Base-by-base conservation (phyloP, 169 alveolate species). In the Plasmodium relictum region DNA sequence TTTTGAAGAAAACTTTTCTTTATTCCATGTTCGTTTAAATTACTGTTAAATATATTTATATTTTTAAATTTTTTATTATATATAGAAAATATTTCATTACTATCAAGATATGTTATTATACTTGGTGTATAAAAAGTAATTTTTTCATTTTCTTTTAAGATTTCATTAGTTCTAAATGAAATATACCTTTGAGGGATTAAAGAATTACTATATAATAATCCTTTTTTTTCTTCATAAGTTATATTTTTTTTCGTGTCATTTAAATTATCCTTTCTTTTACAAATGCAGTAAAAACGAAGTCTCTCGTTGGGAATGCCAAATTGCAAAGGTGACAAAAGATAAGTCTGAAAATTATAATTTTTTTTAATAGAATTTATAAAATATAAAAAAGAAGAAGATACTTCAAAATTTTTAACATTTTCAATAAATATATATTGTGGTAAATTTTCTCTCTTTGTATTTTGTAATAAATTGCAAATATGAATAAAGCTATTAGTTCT, bases 301-400 rank as follows among this genome's bases (percentile, higher is more conserved):
- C 91, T 85, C 20, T 83, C 91, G 54, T 83, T 83, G 14, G 91
- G 91, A 54, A 83, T 69, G 16, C 91, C 91, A 59, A 54, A 83
- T 45, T 83, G 91, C 14, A 83, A 59, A 2, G 91, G 91, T 6
- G 91, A 83, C 8, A 83, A 37, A 6, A 68, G 85, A 18, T 83
- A 83, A 18, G 91, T 83, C 22, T 83, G 74, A 48, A 83, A 83
- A 83, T 52, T 18, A 69, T 83, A 83, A 69, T 83, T 83, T 16
- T 69, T 12, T 72, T 83, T 66, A 56, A 83, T 72, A 22, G 68
- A 83, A 66, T 69, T 50, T 52, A 83, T 56, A 72, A 83, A 83
- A 22, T 45, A 83, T 41, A 83, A 68, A 83, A 83, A 83, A 48
- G 91, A 83, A 31, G 16, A 56, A 18, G 91, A 83, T 24, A 56